Percentiles rank a stretch among this genome's conserved stretches.
phyloP scores from a whole-genome alignment of 768 basidiomycete genomes.

The Clitopilus hobsonii region DNA sequence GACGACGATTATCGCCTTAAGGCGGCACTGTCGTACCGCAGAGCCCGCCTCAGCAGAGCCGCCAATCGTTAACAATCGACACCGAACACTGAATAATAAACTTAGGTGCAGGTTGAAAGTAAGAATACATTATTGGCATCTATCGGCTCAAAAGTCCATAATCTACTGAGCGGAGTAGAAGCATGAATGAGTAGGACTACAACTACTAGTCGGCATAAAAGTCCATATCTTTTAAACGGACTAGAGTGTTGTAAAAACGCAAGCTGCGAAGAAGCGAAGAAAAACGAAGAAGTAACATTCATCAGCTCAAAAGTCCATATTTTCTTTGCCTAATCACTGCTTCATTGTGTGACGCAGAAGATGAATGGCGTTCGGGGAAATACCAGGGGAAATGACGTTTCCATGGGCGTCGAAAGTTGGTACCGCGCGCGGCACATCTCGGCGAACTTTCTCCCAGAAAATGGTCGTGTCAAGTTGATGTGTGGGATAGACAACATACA shows the following conservation, averaged over 20 bases:
- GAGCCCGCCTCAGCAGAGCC: not conserved
- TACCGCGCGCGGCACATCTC: not conserved
- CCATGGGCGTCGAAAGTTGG: not conserved
- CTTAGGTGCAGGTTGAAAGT: no score
- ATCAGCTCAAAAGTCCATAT: not conserved
- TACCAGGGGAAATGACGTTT: not conserved
- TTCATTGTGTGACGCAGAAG: not conserved
- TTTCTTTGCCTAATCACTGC: not conserved
- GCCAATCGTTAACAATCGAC: no score
- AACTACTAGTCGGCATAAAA: no score
- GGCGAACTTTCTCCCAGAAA: not conserved
- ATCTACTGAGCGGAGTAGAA: no score
- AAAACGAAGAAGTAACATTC: not conserved
- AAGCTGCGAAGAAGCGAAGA: no score
- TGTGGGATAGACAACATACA: conserved; percentile 20
- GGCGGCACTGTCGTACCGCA: not conserved
- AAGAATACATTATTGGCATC: no score
- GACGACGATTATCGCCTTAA: no score
- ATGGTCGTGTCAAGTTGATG: not conserved
- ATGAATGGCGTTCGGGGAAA: not conserved
- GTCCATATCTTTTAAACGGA: no score
- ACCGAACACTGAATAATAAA: no score
- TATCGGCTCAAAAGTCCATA: no score
- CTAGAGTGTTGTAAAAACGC: no score
- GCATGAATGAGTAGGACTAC: not conserved